phyloP scores from a whole-genome alignment of 345 rosid genomes.

The Lepidium africanum region DNA sequence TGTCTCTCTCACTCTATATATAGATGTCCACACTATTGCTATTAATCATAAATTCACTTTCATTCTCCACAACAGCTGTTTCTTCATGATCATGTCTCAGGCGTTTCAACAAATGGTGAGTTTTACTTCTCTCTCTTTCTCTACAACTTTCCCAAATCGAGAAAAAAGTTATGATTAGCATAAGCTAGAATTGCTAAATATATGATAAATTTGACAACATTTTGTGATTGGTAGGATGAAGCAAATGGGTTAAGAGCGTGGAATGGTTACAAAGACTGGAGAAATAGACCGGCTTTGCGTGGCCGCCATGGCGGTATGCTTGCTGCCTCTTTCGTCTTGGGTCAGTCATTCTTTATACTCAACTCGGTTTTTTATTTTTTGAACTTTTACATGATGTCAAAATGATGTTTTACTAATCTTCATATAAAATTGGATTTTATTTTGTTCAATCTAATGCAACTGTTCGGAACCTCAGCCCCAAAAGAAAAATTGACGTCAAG shows the following conservation, averaged over 20 bases:
- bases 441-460: background rate
- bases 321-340: slow-evolving; percentile 72
- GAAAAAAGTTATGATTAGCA: background rate
- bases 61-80: slow-evolving; percentile 23
- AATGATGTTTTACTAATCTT: background rate
- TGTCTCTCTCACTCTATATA: background rate
- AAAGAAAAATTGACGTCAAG: background rate
- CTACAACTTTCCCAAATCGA: background rate
- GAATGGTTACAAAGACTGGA: slow-evolving; percentile 71
- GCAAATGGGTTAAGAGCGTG: slow-evolving; percentile 27
- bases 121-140: background rate
- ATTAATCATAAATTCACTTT: slow-evolving; percentile 19
- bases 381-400: background rate
- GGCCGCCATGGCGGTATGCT: slow-evolving; percentile 74
- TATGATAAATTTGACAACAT: background rate
- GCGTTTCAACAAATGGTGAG: slow-evolving; percentile 23
- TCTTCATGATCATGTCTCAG: slow-evolving; percentile 15
- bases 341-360: slow-evolving; percentile 28
- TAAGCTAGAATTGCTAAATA: background rate
- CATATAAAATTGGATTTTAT: too few relatives aligned
- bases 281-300: slow-evolving; percentile 50
- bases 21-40: slow-evolving; percentile 19
- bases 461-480: background rate
- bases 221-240: slow-evolving; percentile 40
- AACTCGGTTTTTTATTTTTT: background rate